Evolutionary conservation across 768 basidiomycete genomes (phyloP).

Genomic region (Hemileccinum rubropunctum): DNA sequence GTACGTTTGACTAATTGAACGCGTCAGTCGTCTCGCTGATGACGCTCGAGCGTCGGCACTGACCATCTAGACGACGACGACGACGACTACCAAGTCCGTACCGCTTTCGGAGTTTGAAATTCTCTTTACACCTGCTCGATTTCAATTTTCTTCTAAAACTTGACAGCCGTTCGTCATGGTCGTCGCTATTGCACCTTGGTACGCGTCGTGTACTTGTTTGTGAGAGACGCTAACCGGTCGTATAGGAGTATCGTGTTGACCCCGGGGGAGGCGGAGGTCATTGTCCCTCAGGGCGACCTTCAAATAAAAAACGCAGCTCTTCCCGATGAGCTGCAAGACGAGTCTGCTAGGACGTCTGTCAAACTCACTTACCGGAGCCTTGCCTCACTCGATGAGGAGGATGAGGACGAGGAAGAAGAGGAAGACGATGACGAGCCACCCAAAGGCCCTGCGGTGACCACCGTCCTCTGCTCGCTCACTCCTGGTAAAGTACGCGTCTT

Average conservation of each 20-base stretch:
- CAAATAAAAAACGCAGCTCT: conserved; percentile 82
- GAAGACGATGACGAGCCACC: conserved; percentile 35
- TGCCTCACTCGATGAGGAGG: conserved; percentile 35
- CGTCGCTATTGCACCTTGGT: conserved; percentile 69
- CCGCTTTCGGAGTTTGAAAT: conserved; percentile 46
- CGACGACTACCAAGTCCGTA: neutral
- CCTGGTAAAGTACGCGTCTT: conserved; percentile 64
- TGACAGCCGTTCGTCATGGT: conserved; percentile 40
- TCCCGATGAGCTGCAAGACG: conserved; percentile 66
- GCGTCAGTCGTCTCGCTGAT: conserved; percentile 8
- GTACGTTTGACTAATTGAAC: conserved; percentile 76
- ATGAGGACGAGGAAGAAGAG: conserved; percentile 46
- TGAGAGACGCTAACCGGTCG: conserved; percentile 7
- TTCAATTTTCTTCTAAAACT: conserved; percentile 6
- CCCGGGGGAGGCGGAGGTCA: conserved; percentile 53
- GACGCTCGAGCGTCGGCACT: conserved; percentile 24
- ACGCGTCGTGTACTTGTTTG: conserved; percentile 19
- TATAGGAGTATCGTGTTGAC: conserved; percentile 60
- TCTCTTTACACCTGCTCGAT: neutral
- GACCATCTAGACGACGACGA: conserved; percentile 45
- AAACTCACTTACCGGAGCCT: conserved; percentile 58
- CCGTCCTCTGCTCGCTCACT: conserved; percentile 75
- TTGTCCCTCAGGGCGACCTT: conserved; percentile 66
- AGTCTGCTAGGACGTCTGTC: conserved; percentile 57
- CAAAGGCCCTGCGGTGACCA: conserved; percentile 41